These are phyloP conservation scores for Populus ilicifolia DNA, from an alignment of 345 rosid species.

Conservation along the genomic window DNA sequence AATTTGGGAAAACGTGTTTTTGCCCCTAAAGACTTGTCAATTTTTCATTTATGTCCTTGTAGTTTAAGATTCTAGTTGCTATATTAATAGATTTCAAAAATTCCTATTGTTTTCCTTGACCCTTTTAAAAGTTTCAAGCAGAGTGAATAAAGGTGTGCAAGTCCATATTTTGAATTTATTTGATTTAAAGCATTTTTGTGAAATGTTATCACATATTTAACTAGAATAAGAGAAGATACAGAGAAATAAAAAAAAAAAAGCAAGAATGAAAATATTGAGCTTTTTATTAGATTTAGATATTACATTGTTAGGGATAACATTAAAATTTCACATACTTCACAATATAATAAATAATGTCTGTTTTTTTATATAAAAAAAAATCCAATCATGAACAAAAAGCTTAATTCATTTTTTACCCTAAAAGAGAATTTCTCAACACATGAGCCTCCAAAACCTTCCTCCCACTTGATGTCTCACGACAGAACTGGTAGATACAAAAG, in stretches of 20 bases:
- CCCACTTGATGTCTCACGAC: background rate
- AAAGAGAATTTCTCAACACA: background rate
- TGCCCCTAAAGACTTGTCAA: background rate
- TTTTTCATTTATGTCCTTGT: background rate
- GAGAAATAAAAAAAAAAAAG: background rate
- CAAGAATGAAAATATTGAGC: background rate
- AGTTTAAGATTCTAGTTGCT: background rate
- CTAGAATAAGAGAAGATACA: background rate
- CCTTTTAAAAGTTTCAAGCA: background rate
- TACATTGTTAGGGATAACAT: background rate
- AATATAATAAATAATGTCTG: background rate
- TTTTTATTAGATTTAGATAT: background rate
- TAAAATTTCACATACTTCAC: background rate
- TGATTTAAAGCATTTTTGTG: background rate
- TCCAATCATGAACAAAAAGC: background rate
- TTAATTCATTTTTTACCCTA: background rate
- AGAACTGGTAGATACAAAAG: too few relatives aligned
- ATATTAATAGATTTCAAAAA: background rate
- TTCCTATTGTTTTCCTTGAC: background rate
- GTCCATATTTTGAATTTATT: background rate
- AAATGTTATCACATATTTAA: background rate
- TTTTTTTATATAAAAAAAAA: background rate
- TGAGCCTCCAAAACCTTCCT: background rate
- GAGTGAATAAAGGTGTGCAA: background rate
- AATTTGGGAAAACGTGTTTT: background rate